Percentiles rank a stretch among this genome's conserved stretches.
Evolutionary conservation across 1,139 yeast genomes (phyloP).

Genomic region (Sugiyamaella sp.): DNA sequence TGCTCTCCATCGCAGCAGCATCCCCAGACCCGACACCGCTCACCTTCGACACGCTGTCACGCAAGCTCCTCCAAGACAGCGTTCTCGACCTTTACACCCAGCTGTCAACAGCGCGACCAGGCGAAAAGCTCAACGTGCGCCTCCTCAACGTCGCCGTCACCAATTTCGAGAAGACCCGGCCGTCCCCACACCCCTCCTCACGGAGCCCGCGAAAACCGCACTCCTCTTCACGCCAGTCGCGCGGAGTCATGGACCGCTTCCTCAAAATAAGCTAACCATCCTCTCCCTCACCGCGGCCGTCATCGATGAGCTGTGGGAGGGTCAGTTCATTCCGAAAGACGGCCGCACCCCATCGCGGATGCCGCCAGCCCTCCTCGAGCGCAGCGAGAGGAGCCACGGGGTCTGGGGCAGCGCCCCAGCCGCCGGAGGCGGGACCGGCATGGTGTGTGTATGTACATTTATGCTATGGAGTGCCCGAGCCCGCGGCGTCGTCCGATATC

Average conservation of each 20-base stretch:
- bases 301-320: no score
- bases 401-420: conserved; percentile 3
- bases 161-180: conserved; percentile 5
- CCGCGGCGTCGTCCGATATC: not conserved
- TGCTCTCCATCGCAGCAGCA: not conserved
- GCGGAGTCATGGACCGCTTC: conserved; percentile 18
- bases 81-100: conserved; percentile 9
- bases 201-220: not conserved
- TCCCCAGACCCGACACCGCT: not conserved
- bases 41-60: not conserved
- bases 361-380: not conserved
- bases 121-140: conserved; percentile 16
- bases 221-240: conserved; percentile 1
- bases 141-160: conserved; percentile 23
- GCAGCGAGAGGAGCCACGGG: conserved; percentile 3
- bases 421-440: not conserved
- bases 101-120: not conserved
- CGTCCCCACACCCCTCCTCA: not conserved
- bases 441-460: not conserved
- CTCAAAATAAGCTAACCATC: not conserved
- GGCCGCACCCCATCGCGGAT: not conserved
- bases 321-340: no score
- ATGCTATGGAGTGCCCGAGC: not conserved
- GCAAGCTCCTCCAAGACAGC: not conserved
- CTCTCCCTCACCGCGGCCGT: no score